These are phyloP conservation scores for Leishmania aethiopica DNA, from an alignment of 208 protist species.

Conservation along the genomic window DNA sequence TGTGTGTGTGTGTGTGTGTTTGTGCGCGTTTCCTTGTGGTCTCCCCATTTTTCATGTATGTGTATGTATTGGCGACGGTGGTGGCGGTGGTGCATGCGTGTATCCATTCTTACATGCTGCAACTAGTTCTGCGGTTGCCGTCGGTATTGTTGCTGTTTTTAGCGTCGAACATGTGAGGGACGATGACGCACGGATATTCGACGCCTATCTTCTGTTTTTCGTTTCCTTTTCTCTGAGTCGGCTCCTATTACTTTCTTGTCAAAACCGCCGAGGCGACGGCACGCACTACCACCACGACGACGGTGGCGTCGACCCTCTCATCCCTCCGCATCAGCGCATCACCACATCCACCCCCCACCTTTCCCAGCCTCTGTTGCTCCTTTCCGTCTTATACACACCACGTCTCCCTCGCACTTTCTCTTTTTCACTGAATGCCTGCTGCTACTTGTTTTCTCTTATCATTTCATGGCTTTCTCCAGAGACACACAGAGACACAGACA, in stretches of 20 bases:
- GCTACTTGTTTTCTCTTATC: constrained; percentile 3
- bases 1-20: neutral
- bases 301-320: neutral
- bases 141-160: neutral
- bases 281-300: neutral
- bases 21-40: neutral
- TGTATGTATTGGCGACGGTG: neutral
- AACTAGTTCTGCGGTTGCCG: neutral
- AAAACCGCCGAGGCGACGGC: neutral
- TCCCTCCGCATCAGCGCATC: neutral
- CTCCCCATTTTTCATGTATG: neutral
- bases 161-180: neutral
- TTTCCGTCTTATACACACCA: neutral
- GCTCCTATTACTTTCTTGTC: neutral
- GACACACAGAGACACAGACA: neutral
- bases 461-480: neutral
- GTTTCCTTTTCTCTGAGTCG: constrained; percentile 7
- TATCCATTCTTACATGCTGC: neutral
- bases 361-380: neutral
- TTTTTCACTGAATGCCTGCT: constrained; percentile 4
- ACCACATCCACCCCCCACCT: neutral
- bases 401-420: neutral
- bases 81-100: neutral
- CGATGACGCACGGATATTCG: neutral
- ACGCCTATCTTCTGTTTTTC: neutral